These are phyloP conservation scores for Micractinium conductrix DNA, from an alignment of 139 green algal genomes.

Conservation along the genomic window DNA sequence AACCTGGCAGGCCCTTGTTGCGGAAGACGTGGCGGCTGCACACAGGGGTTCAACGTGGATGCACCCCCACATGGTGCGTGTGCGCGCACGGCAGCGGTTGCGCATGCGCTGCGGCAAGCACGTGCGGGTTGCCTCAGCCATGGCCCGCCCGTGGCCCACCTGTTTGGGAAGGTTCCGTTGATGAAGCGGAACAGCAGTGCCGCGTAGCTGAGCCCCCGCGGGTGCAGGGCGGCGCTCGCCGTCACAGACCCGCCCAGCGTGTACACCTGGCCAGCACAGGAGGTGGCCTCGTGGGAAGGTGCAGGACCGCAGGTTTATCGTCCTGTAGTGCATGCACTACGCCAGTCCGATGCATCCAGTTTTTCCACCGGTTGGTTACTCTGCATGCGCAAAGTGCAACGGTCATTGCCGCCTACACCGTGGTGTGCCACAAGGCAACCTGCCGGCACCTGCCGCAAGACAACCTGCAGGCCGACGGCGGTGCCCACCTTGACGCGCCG, in stretches of 20 bases:
- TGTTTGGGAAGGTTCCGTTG: slow-evolving; percentile 12
- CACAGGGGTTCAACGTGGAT: not conserved
- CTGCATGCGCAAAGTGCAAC: no score
- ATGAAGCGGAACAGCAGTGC: slow-evolving; percentile 17
- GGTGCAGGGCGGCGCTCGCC: not conserved
- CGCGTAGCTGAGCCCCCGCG: not conserved
- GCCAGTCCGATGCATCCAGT: no score
- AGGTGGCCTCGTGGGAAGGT: no score
- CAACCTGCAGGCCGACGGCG: no score
- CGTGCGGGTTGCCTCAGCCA: not conserved
- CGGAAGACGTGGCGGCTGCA: slow-evolving; percentile 9
- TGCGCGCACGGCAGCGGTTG: not conserved
- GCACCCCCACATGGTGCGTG: not conserved
- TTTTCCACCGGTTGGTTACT: no score
- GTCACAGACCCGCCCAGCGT: slow-evolving; percentile 16
- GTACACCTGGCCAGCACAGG: no score
- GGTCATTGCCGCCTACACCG: no score
- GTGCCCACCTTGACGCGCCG: not conserved
- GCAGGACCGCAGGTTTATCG: no score
- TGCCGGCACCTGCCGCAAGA: no score
- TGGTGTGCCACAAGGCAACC: no score
- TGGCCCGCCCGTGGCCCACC: not conserved
- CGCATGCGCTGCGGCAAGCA: not conserved
- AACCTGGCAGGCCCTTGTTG: slow-evolving; percentile 4
- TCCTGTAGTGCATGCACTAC: no score